Percentiles rank a stretch among this genome's conserved stretches.
Conservation (phyloP, 1,284 basidiomycete genomes). For the Anthracocystis setariae region DNA sequence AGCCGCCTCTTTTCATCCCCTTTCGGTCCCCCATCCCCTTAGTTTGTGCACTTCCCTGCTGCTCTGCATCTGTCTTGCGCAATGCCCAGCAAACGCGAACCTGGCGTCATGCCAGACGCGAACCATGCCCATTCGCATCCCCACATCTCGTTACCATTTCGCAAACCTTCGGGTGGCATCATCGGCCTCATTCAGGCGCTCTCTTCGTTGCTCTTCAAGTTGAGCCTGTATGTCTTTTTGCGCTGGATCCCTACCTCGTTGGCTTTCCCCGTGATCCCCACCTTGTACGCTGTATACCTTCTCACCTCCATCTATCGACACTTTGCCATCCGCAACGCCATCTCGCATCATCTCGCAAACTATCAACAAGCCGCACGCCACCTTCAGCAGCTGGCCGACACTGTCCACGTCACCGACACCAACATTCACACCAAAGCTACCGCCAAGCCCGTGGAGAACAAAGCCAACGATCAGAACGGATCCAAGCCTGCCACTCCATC, state of each 20-base stretch:
- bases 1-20: no score
- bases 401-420: slow-evolving; percentile 35
- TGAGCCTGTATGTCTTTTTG: slow-evolving; percentile 57
- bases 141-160: slow-evolving; percentile 23
- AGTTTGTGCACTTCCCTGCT: no score
- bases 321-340: slow-evolving; percentile 36
- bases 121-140: slow-evolving; percentile 3
- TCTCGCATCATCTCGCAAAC: slow-evolving; percentile 18
- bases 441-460: slow-evolving; percentile 33
- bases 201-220: slow-evolving; percentile 54
- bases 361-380: slow-evolving; percentile 23
- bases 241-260: slow-evolving; percentile 58
- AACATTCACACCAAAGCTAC: slow-evolving; percentile 37
- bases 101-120: slow-evolving; percentile 42
- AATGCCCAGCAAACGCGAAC: slow-evolving; percentile 34
- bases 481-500: slow-evolving; percentile 14
- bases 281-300: slow-evolving; percentile 48
- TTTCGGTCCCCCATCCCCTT: no score
- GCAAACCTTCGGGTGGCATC: slow-evolving; percentile 37
- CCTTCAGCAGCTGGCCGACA: slow-evolving; percentile 48
- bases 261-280: slow-evolving; percentile 48
- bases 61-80: no score
- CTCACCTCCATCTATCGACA: slow-evolving; percentile 47
- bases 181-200: slow-evolving; percentile 43
- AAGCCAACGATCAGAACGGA: slow-evolving; percentile 24